Percentiles rank a stretch among this genome's conserved stretches.
Evolutionary conservation across 192 early-diverging fungal species (phyloP).

Genomic region (Coemansia sp.): DNA sequence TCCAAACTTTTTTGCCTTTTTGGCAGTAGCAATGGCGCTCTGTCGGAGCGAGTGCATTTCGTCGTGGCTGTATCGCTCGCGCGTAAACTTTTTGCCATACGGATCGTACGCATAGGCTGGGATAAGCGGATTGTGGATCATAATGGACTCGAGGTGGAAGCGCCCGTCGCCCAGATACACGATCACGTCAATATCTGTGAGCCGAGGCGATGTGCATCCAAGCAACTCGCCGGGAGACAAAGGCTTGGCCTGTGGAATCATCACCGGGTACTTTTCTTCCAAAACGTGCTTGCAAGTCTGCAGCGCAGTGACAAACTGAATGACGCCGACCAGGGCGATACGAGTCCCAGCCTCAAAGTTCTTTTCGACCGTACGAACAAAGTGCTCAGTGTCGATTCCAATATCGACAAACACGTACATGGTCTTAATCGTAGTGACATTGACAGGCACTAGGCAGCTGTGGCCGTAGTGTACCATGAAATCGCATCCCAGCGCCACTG

Average conservation of each 20-base stretch:
- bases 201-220: conserved; percentile 91
- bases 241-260: conserved; percentile 92
- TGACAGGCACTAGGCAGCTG: conserved; percentile 95
- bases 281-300: conserved; percentile 63
- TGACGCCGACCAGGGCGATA: conserved; percentile 86
- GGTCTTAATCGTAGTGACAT: conserved; percentile 91
- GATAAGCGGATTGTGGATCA: conserved; percentile 94
- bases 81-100: conserved; percentile 87
- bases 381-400: conserved; percentile 90
- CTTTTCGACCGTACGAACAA: conserved; percentile 82
- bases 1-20: conserved; percentile 78
- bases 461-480: conserved; percentile 99
- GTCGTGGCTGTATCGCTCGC: conserved; percentile 90
- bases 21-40: conserved; percentile 77
- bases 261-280: conserved; percentile 62
- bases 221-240: conserved; percentile 94
- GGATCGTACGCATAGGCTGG: conserved; percentile 95
- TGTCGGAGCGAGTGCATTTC: conserved; percentile 89
- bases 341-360: conserved; percentile 81
- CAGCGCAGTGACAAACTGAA: conserved; percentile 92
- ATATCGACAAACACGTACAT: conserved; percentile 99
- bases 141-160: conserved; percentile 98
- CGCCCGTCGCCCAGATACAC: conserved; percentile 92
- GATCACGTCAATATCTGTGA: conserved; percentile 73
- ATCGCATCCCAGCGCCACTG: conserved; percentile 89